Percentiles rank a stretch among this genome's conserved stretches.
Evolutionary conservation across 2,329 filamentous ascomycete species (phyloP).

Genomic region (Trichoderma sp.): DNA sequence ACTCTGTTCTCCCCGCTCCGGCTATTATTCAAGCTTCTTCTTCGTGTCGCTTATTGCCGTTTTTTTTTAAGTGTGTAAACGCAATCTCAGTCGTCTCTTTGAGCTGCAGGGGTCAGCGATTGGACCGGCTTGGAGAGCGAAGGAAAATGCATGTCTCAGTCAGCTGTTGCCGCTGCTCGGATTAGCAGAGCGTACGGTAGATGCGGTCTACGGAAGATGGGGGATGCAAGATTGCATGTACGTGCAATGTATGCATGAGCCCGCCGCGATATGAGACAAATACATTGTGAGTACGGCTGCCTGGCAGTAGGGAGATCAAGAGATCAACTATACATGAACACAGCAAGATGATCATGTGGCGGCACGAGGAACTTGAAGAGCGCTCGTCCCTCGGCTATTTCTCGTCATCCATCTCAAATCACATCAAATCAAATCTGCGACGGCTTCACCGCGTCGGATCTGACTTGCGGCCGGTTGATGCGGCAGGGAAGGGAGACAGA

Average conservation of each 20-base stretch:
- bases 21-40: constrained; percentile 1
- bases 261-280: constrained; percentile 15
- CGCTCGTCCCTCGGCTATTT: not conserved
- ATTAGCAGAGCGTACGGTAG: not conserved
- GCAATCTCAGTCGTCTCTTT: not conserved
- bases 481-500: constrained; percentile 5
- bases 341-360: not conserved
- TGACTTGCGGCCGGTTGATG: constrained; percentile 7
- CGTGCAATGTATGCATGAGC: not conserved
- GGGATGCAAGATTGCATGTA: not conserved
- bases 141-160: not conserved
- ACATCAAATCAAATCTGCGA: not conserved
- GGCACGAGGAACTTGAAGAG: not conserved
- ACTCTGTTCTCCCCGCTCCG: constrained; percentile 19
- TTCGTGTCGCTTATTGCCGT: constrained; percentile 6
- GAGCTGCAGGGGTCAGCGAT: not conserved
- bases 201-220: not conserved
- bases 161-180: not conserved
- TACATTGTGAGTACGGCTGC: constrained; percentile 6
- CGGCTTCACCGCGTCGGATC: constrained; percentile 13
- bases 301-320: not conserved
- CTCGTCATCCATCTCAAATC: not conserved
- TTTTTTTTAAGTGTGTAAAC: not conserved
- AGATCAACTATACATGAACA: not conserved
- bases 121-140: not conserved